Evolutionary conservation across 768 basidiomycete species (phyloP).

Genomic region (Leucogyrophana mollusca): DNA sequence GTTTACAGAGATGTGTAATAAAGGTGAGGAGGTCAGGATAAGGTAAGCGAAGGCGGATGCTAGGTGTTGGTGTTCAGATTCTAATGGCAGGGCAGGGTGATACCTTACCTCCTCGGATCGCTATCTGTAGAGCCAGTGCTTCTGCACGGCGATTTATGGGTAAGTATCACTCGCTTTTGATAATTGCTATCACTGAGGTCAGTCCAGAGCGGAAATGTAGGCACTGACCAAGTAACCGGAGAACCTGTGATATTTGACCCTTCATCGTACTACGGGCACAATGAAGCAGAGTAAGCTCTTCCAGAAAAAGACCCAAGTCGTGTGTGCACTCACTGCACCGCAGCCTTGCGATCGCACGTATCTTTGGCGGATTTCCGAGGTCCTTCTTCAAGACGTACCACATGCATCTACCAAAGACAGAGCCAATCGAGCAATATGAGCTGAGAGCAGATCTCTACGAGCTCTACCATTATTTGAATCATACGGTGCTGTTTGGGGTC

Average conservation of each 20-base stretch:
- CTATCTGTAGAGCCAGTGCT: conserved; percentile 64
- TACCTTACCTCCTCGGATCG: conserved; percentile 63
- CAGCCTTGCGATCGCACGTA: conserved; percentile 74
- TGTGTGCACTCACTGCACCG: neutral
- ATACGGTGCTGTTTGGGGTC: conserved; percentile 77
- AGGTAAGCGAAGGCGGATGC: conserved; percentile 33
- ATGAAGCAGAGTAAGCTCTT: conserved; percentile 70
- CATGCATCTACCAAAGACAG: conserved; percentile 55
- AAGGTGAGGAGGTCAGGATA: conserved; percentile 49
- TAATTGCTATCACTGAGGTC: neutral
- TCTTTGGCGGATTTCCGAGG: conserved; percentile 73
- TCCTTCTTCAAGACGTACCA: conserved; percentile 70
- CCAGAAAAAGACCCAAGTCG: neutral
- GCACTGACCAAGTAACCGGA: conserved; percentile 50
- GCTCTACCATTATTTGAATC: conserved; percentile 81
- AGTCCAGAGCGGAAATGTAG: conserved; percentile 69
- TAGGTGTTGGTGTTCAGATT: neutral
- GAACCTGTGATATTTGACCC: conserved; percentile 76
- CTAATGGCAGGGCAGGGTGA: conserved; percentile 47
- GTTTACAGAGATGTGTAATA: conserved; percentile 45
- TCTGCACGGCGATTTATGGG: conserved; percentile 82
- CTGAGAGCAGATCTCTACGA: conserved; percentile 70
- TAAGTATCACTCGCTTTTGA: conserved; percentile 28
- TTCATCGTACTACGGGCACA: conserved; percentile 77
- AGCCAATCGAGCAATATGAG: conserved; percentile 64